Conservation (phyloP, 768 basidiomycete genomes). For the Trametes cingulata region DNA sequence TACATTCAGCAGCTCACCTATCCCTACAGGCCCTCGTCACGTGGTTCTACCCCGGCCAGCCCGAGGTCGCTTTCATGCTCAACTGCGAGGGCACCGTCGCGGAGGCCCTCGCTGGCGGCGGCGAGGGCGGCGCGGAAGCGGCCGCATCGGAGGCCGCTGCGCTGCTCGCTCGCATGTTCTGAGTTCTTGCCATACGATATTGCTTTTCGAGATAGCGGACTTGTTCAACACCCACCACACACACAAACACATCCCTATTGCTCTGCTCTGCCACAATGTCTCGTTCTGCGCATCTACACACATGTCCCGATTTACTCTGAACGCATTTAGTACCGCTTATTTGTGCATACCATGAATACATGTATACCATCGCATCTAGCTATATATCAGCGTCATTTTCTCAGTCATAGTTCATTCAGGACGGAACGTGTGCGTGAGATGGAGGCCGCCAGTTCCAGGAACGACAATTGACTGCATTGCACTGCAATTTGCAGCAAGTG, state of each 20-base stretch:
- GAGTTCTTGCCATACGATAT: background rate
- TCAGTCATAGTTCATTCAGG: too few species aligned
- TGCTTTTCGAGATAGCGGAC: background rate
- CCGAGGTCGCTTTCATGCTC: constrained; percentile 45
- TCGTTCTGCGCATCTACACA: too few species aligned
- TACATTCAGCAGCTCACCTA: background rate
- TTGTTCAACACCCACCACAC: background rate
- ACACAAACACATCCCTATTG: background rate
- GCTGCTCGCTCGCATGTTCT: background rate
- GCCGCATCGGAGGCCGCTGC: constrained; percentile 4
- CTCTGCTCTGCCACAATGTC: too few species aligned
- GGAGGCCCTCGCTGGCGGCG: constrained; percentile 32
- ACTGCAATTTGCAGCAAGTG: too few species aligned
- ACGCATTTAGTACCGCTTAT: too few species aligned
- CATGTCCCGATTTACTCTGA: too few species aligned
- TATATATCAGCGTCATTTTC: too few species aligned
- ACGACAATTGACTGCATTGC: too few species aligned
- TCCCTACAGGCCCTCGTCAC: constrained; percentile 53
- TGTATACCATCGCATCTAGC: too few species aligned
- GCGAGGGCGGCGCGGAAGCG: constrained; percentile 9
- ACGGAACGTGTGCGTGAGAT: too few species aligned
- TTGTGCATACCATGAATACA: too few species aligned
- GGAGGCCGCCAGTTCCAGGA: too few species aligned
- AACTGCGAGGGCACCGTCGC: constrained; percentile 41
- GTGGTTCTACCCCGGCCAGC: constrained; percentile 68